phyloP scores from a whole-genome alignment of 1,284 basidiomycete species.

The Leccinum laetum region DNA sequence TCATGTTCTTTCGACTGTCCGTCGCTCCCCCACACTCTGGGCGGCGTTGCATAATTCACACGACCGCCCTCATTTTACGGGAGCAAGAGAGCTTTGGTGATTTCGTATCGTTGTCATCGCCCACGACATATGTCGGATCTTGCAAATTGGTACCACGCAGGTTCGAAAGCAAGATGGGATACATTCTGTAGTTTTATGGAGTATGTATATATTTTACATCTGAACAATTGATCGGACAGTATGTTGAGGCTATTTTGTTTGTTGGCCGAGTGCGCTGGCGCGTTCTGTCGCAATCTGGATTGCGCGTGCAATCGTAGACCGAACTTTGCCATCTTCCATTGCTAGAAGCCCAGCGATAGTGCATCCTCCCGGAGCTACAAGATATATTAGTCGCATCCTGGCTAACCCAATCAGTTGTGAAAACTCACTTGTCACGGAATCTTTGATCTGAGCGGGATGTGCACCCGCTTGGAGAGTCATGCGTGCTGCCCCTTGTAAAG shows the following conservation, averaged over 20 bases:
- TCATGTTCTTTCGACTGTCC: not conserved
- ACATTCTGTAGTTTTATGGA: conserved; percentile 19
- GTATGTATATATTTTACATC: not conserved
- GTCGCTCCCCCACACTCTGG: conserved; percentile 87
- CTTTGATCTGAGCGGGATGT: conserved; percentile 97
- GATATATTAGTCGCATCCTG: not conserved
- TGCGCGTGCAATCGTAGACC: conserved; percentile 94
- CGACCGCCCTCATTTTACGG: conserved; percentile 88
- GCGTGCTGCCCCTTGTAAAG: conserved; percentile 94
- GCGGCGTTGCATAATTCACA: conserved; percentile 63
- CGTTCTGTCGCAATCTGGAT: conserved; percentile 94
- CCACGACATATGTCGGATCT: conserved; percentile 32
- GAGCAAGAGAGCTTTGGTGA: conserved; percentile 55
- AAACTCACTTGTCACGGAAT: conserved; percentile 91
- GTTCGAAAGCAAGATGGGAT: conserved; percentile 35
- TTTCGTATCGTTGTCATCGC: conserved; percentile 24
- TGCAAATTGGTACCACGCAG: conserved; percentile 13
- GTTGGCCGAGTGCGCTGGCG: conserved; percentile 78
- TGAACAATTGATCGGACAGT: not conserved
- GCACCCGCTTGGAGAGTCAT: conserved; percentile 90
- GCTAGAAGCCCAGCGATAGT: conserved; percentile 97
- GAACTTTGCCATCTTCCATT: conserved; percentile 92
- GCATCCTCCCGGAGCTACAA: conserved; percentile 92
- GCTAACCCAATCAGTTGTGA: not conserved
- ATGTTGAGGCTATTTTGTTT: conserved; percentile 37